A percentile compares a stretch with the other conserved stretches of the same genome.
These are phyloP conservation scores for Metschnikowia borealis DNA, from an alignment of 805 yeast species.

Conservation along the genomic window DNA sequence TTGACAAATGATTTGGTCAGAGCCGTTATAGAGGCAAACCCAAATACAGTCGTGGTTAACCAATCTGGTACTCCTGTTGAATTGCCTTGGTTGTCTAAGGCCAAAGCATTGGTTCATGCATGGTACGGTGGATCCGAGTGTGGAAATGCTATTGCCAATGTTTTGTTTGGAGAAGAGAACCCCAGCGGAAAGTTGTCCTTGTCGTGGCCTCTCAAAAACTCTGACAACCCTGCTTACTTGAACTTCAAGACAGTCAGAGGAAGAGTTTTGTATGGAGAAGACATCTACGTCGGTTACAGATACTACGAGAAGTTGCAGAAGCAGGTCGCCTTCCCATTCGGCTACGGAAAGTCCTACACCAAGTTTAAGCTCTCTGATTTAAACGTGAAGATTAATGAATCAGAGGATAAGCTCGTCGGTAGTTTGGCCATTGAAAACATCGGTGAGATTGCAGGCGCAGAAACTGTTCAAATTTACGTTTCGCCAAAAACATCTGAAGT, in stretches of 20 bases:
- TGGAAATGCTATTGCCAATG: slow-evolving; percentile 59
- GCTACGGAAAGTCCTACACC: slow-evolving; percentile 60
- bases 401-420: slow-evolving; percentile 26
- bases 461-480: slow-evolving; percentile 54
- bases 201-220: slow-evolving; percentile 48
- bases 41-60: slow-evolving; percentile 49
- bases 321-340: slow-evolving; percentile 56
- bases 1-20: slow-evolving; percentile 42
- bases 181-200: slow-evolving; percentile 59
- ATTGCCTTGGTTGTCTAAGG: slow-evolving; percentile 48
- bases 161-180: slow-evolving; percentile 54
- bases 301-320: slow-evolving; percentile 51
- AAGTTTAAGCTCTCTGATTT: slow-evolving; percentile 41
- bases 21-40: slow-evolving; percentile 44
- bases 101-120: slow-evolving; percentile 45
- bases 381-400: slow-evolving; percentile 20
- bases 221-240: slow-evolving; percentile 56
- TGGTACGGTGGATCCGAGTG: slow-evolving; percentile 57
- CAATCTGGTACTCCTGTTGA: slow-evolving; percentile 63
- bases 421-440: slow-evolving; percentile 44
- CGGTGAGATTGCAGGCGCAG: slow-evolving; percentile 48
- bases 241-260: slow-evolving; percentile 52
- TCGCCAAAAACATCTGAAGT: slow-evolving; percentile 33
- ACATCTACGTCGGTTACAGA: slow-evolving; percentile 60
- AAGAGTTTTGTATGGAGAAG: slow-evolving; percentile 58